Conservation (phyloP, 2,329 filamentous ascomycete species). For the Xylariomycetidae sp. region DNA sequence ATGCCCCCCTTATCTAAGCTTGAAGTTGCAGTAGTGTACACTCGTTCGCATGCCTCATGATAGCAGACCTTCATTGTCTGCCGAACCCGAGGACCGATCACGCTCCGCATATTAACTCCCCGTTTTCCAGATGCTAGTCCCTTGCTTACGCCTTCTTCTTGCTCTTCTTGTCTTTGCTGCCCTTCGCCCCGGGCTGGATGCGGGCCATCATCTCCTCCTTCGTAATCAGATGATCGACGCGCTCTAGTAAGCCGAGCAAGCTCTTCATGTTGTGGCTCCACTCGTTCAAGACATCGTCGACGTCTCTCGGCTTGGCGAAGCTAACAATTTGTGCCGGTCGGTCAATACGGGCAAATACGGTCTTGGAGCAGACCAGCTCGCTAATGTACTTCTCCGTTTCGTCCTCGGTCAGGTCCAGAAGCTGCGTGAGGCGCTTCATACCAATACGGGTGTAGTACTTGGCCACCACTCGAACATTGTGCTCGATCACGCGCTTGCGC, state of each 20-base stretch:
- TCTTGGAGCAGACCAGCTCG: slow-evolving; percentile 94
- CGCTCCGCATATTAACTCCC: neutral
- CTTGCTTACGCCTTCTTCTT: slow-evolving; percentile 26
- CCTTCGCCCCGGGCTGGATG: slow-evolving; percentile 63
- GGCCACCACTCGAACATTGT: slow-evolving; percentile 94
- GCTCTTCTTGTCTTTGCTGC: slow-evolving; percentile 31
- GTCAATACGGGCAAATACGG: slow-evolving; percentile 96
- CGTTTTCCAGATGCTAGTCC: too few relatives aligned
- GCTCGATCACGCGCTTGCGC: slow-evolving; percentile 97
- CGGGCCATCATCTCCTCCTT: slow-evolving; percentile 99
- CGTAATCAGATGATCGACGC: slow-evolving; percentile 96
- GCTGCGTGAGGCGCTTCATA: slow-evolving; percentile 81
- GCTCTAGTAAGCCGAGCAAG: slow-evolving; percentile 74
- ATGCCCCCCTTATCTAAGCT: slow-evolving; percentile 19
- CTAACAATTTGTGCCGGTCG: slow-evolving; percentile 85
- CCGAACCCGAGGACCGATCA: slow-evolving; percentile 6
- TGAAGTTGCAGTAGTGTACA: slow-evolving; percentile 26
- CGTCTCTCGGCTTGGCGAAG: slow-evolving; percentile 91
- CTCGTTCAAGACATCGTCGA: slow-evolving; percentile 94
- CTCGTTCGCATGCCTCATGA: slow-evolving; percentile 21
- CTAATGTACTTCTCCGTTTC: slow-evolving; percentile 99
- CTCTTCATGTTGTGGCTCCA: slow-evolving; percentile 99
- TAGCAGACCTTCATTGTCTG: slow-evolving; percentile 16
- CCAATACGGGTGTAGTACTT: slow-evolving; percentile 99
- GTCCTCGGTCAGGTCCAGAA: slow-evolving; percentile 86